Evolutionary conservation across 2,329 filamentous ascomycete genomes (phyloP), one percentile per base, ranked within the genome.

Genomic region (Aspergillus nomiae): DNA sequence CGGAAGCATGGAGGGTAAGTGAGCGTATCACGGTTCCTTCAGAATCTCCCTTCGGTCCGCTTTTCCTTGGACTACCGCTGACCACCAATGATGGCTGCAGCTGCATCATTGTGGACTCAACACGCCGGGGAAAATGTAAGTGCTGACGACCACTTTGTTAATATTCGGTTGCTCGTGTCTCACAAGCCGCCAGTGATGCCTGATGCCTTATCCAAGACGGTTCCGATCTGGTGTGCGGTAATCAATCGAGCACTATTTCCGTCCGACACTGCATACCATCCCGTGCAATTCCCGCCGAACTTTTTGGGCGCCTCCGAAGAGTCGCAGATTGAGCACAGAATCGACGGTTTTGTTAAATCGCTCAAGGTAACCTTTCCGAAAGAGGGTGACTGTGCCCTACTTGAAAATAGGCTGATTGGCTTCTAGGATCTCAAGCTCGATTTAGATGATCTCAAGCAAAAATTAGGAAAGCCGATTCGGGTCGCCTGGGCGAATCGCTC

Each of bases 191-290:
- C 66, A 90, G 89, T 87, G 70, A 96, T 98, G 89, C 94, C 95
- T 0, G 95, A 99, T 79, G 94, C 95, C 19, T 84, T 99, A 21
- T 92, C 91, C 70, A 97, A 97, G 77, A 98, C 95, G 0, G 84
- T 98, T 30, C 94, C 95, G 2, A 91, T 97, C 65, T 99, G 95
- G 95, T 94, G 91, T 77, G 87, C 90, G 65, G 92, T 97, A 21
- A 79, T 97, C 70, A 98, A 98, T 78, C 84, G 86, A 54, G 82
- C 88, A 3, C 81, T 98, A 5, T 96, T 97, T 74, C 90, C 91
- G 0, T 78, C 83, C 24, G 68, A 81, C 3, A 68, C 71, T 21
- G 72, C 74, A 19, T 79, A 76, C 24, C 83, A 89, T 71, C 69
- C 77, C 1, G 83, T 98, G 9, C 85, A 88, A 70, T 90, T 91